Percentiles rank a stretch among this genome's conserved stretches.
These are phyloP conservation scores for Podospora appendiculata DNA, from an alignment of 495 filamentous ascomycete genomes.

Conservation along the genomic window DNA sequence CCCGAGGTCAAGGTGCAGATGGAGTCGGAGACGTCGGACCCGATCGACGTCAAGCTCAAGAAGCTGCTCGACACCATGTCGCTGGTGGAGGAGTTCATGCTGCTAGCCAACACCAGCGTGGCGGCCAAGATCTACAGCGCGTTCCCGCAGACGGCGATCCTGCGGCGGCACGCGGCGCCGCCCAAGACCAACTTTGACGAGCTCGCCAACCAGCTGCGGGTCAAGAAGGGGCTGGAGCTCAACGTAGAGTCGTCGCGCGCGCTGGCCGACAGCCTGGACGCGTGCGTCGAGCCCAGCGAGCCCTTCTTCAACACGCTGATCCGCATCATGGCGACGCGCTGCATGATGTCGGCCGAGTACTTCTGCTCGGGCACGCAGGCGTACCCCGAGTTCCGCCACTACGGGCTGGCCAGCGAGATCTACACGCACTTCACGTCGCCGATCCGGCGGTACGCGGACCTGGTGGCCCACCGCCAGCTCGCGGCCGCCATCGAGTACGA, in stretches of 20 bases:
- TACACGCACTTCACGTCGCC: constrained; percentile 99
- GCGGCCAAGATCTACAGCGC: constrained; percentile 78
- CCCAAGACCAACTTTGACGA: constrained; percentile 96
- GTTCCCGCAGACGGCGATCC: constrained; percentile 90
- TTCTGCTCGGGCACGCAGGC: constrained; percentile 90
- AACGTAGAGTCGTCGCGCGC: constrained; percentile 79
- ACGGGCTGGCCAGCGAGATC: constrained; percentile 89
- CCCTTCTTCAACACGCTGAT: constrained; percentile 98
- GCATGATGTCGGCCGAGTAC: constrained; percentile 99
- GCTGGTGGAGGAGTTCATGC: constrained; percentile 97
- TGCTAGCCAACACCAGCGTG: constrained; percentile 93
- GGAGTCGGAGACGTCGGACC: constrained; percentile 91
- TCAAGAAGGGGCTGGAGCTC: constrained; percentile 72
- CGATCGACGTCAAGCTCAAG: constrained; percentile 93
- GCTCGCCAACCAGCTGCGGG: constrained; percentile 77
- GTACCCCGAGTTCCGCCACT: constrained; percentile 91
- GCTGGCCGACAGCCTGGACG: constrained; percentile 83
- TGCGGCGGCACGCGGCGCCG: constrained; percentile 84
- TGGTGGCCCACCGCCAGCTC: constrained; percentile 88
- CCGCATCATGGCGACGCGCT: constrained; percentile 92
- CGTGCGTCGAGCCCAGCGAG: constrained; percentile 70
- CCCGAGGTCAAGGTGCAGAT: constrained; percentile 92
- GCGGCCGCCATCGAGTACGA: constrained; percentile 93
- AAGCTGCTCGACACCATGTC: constrained; percentile 92
- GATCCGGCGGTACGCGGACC: constrained; percentile 92